Evolutionary conservation across 352 stramenopile genomes (phyloP).

Genomic region (Phytophthora hibernalis): DNA sequence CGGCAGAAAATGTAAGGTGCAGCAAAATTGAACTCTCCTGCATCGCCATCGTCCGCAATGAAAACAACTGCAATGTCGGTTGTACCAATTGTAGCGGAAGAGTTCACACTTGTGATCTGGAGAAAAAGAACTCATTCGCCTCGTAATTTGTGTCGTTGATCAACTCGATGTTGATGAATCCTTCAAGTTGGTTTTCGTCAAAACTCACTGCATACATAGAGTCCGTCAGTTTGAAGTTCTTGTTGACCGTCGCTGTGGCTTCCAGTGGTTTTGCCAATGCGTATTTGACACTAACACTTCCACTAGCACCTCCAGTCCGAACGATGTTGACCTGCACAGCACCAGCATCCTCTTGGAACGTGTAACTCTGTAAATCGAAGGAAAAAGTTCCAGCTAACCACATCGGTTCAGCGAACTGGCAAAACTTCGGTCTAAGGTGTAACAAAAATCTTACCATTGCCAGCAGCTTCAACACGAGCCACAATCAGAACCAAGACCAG

Average conservation of each 20-base stretch:
- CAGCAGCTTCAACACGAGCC: slow-evolving; percentile 39
- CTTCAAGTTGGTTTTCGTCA: slow-evolving; percentile 52
- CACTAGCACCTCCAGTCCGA: slow-evolving; percentile 49
- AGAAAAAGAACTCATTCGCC: slow-evolving; percentile 70
- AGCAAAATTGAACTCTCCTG: slow-evolving; percentile 70
- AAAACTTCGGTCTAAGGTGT: background rate
- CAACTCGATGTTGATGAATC: slow-evolving; percentile 53
- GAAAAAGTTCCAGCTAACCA: slow-evolving; percentile 60
- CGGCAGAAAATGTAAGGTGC: slow-evolving; percentile 59
- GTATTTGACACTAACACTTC: slow-evolving; percentile 52
- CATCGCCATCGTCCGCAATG: slow-evolving; percentile 69
- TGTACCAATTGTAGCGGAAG: slow-evolving; percentile 47
- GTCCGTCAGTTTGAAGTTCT: slow-evolving; percentile 62
- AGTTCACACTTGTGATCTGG: slow-evolving; percentile 48
- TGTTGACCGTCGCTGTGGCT: slow-evolving; percentile 65
- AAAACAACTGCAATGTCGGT: slow-evolving; percentile 45
- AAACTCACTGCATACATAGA: slow-evolving; percentile 55
- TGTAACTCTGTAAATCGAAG: slow-evolving; percentile 62
- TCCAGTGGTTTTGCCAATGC: slow-evolving; percentile 48
- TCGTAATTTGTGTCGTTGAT: slow-evolving; percentile 73
- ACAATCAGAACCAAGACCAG: slow-evolving; percentile 21
- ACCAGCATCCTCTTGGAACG: slow-evolving; percentile 55
- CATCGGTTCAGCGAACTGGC: background rate
- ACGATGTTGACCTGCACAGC: slow-evolving; percentile 58
- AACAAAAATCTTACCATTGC: slow-evolving; percentile 41